These are phyloP conservation scores for Paracoccidioides brasiliensis DNA, from an alignment of 2,329 filamentous ascomycete genomes.

Conservation along the genomic window DNA sequence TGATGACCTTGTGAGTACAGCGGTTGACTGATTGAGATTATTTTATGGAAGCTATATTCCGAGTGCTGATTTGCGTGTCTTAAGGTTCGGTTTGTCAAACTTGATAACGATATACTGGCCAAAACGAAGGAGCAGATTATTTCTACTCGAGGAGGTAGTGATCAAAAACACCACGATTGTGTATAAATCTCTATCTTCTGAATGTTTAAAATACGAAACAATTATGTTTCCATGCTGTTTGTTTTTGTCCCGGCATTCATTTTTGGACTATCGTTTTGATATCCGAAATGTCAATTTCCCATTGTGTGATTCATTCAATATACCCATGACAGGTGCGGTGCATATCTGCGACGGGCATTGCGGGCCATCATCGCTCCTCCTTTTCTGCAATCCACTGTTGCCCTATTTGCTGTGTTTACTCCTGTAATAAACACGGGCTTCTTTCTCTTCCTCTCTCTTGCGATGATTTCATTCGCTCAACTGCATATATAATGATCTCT, in stretches of 20 bases:
- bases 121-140: conserved; percentile 27
- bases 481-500: background rate
- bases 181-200: no score
- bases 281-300: background rate
- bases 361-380: background rate
- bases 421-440: background rate
- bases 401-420: background rate
- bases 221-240: background rate
- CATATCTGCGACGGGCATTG: background rate
- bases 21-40: background rate
- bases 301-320: background rate
- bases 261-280: background rate
- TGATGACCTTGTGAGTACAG: conserved; percentile 58
- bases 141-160: conserved; percentile 11
- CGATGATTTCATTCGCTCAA: background rate
- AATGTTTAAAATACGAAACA: background rate
- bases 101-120: conserved; percentile 22
- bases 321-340: background rate
- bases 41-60: background rate
- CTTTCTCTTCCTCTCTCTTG: background rate
- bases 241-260: background rate
- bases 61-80: conserved; percentile 3
- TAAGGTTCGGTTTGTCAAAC: conserved; percentile 29
- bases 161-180: background rate
- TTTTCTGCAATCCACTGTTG: background rate